These are phyloP conservation scores for Wallacemonas sp. DNA, from an alignment of 208 protist genomes.

Conservation along the genomic window DNA sequence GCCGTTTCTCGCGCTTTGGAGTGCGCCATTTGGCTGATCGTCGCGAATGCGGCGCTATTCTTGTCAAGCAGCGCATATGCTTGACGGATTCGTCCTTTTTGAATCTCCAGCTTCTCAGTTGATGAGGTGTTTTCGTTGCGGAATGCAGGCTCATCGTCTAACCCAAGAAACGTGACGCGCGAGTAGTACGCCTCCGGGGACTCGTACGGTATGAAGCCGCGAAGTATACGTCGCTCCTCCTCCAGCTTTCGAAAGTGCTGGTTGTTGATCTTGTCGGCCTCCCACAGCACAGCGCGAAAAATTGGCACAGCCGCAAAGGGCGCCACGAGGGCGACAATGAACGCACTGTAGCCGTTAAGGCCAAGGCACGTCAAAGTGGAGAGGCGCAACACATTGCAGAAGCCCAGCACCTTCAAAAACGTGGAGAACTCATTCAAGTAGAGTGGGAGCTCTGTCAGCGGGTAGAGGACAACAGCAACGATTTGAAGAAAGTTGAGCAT, in stretches of 20 bases:
- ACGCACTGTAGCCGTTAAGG: constrained; percentile 15
- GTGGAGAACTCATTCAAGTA: constrained; percentile 28
- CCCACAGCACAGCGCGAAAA: constrained; percentile 22
- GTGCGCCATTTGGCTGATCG: constrained; percentile 34
- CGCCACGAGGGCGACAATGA: constrained; percentile 20
- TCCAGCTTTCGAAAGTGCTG: constrained; percentile 18
- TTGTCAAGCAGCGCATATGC: constrained; percentile 48
- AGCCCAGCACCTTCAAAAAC: constrained; percentile 19
- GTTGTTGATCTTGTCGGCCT: constrained; percentile 23
- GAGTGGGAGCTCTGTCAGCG: constrained; percentile 30
- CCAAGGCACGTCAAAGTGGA: constrained; percentile 24
- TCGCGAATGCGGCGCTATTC: constrained; percentile 31
- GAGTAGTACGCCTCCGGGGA: constrained; percentile 38
- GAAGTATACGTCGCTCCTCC: constrained; percentile 25
- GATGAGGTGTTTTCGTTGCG: constrained; percentile 1
- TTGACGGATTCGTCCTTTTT: constrained; percentile 31
- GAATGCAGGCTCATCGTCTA: constrained; percentile 39
- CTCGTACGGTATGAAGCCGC: constrained; percentile 28
- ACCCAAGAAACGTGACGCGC: constrained; percentile 27
- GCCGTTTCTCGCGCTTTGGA: constrained; percentile 33
- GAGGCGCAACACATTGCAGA: constrained; percentile 21
- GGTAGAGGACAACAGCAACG: constrained; percentile 21
- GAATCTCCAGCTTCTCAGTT: constrained; percentile 24
- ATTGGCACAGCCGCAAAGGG: constrained; percentile 15
- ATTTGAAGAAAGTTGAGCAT: constrained; percentile 30